These are phyloP conservation scores for Allantophomopsis cytisporea DNA, from an alignment of 2,329 filamentous ascomycete genomes.

Conservation along the genomic window DNA sequence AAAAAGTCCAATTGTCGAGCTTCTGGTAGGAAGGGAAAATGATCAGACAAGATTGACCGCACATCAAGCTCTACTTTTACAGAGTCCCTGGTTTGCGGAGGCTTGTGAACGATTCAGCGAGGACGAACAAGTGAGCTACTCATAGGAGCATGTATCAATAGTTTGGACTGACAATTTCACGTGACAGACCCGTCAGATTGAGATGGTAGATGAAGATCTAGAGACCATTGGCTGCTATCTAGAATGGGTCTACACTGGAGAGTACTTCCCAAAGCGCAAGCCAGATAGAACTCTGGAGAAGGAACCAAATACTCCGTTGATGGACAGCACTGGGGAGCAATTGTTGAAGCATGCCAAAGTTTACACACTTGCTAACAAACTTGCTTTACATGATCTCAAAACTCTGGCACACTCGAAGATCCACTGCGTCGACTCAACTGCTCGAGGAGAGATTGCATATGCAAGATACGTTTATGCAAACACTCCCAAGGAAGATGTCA, in stretches of 20 bases:
- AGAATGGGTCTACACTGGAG: slow-evolving; percentile 72
- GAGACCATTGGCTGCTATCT: slow-evolving; percentile 69
- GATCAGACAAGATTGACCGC: slow-evolving; percentile 54
- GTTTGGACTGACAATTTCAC: too few relatives aligned
- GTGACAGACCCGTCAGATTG: slow-evolving; percentile 46
- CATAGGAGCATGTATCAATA: too few relatives aligned
- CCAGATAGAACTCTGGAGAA: slow-evolving; percentile 53
- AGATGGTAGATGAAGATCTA: slow-evolving; percentile 53
- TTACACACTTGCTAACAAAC: slow-evolving; percentile 77
- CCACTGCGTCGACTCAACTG: slow-evolving; percentile 77
- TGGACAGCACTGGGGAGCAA: slow-evolving; percentile 70
- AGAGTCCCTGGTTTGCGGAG: slow-evolving; percentile 63
- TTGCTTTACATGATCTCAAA: slow-evolving; percentile 55
- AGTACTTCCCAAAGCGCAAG: slow-evolving; percentile 69
- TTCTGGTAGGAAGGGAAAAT: slow-evolving; percentile 50
- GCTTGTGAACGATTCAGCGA: slow-evolving; percentile 47
- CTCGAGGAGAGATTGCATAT: slow-evolving; percentile 82
- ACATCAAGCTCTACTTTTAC: slow-evolving; percentile 62
- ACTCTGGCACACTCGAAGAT: slow-evolving; percentile 78
- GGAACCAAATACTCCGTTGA: slow-evolving; percentile 47
- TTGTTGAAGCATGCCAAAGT: slow-evolving; percentile 81
- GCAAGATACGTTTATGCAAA: slow-evolving; percentile 81
- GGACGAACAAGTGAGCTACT: slow-evolving; percentile 40
- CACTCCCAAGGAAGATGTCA: slow-evolving; percentile 53
- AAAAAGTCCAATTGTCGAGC: slow-evolving; percentile 53